Base-by-base conservation (phyloP, 2,329 filamentous ascomycete species). In the Microdochium trichocladiopsis region DNA sequence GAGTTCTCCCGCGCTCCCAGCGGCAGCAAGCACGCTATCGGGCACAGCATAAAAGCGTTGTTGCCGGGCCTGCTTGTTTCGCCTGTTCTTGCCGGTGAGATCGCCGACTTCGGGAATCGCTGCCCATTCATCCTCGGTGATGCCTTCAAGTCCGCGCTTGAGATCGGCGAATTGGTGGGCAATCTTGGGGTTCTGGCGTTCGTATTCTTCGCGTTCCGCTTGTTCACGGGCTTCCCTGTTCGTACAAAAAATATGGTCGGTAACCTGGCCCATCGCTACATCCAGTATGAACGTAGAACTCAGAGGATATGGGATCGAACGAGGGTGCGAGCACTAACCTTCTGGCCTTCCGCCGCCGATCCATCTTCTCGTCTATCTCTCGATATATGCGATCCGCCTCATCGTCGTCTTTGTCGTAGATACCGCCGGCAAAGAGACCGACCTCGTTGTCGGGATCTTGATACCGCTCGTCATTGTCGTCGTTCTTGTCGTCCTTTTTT, bases 401-500 rank as follows among this genome's bases (percentile, higher is more conserved):
- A 64, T 99, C 94, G 65, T 99, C 94, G 52, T 99, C 94, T 68
- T 94, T 88, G 68, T 97, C 94, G 73, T 96, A 99, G 61, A 94
- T 88, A 33, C 94, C 94, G 52, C 90, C 93, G 2, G 94, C 92
- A 64, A 99, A 99, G 22, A 99, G 76, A 4, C 95, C 94, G 48
- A 94, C 88, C 69, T 99, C 94, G 64, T 97, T 97, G 63, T 99
- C 94, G 1, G 94, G 94, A 66, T 99, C 94, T 66, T 96, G 91
- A 64, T 91, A 97, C 48, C 93, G 82, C 33, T 88, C 87, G 52
- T 90, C 86, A 51, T 88, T 85, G 52, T 87, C 86, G 51, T 87
- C 86, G 31, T 88, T 86, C 33, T 87, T 84, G 18, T 88, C 85
- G 49, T 78, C 82, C 56, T 88, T 87, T 62, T 88, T 87, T 52